A percentile compares a stretch with the other conserved stretches of the same genome.
Conservation (phyloP, 2,329 filamentous ascomycete species). For the Tolypocladium nubicola region DNA sequence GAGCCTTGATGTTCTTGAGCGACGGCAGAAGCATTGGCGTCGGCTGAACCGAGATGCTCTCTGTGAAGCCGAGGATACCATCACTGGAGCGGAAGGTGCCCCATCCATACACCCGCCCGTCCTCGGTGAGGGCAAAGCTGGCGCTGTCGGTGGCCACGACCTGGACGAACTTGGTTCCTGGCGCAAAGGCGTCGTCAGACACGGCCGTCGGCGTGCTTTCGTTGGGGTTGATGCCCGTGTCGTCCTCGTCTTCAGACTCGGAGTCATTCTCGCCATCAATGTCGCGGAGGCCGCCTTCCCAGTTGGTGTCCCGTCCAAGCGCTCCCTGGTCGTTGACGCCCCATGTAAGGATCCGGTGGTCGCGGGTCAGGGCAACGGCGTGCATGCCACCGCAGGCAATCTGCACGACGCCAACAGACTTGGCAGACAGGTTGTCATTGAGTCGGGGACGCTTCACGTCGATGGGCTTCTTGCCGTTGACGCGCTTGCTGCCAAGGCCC, state of each 20-base stretch:
- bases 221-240: slow-evolving; percentile 57
- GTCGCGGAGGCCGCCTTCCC: slow-evolving; percentile 53
- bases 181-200: slow-evolving; percentile 45
- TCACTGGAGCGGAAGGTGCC: slow-evolving; percentile 64
- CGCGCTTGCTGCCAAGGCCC: slow-evolving; percentile 58
- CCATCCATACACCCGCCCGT: slow-evolving; percentile 73
- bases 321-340: slow-evolving; percentile 81
- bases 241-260: slow-evolving; percentile 48
- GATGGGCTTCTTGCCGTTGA: slow-evolving; percentile 48
- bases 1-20: slow-evolving; percentile 54
- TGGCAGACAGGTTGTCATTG: slow-evolving; percentile 53
- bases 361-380: slow-evolving; percentile 61
- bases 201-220: slow-evolving; percentile 59
- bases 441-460: slow-evolving; percentile 76
- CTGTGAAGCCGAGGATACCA: slow-evolving; percentile 54
- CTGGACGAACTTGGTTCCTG: slow-evolving; percentile 50
- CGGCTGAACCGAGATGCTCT: slow-evolving; percentile 37
- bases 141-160: slow-evolving; percentile 65
- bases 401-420: slow-evolving; percentile 64
- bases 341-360: slow-evolving; percentile 78
- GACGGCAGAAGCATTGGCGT: slow-evolving; percentile 45
- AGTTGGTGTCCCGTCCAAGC: slow-evolving; percentile 62
- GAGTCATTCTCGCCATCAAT: slow-evolving; percentile 41
- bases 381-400: slow-evolving; percentile 78
- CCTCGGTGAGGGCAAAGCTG: slow-evolving; percentile 64